These are phyloP conservation scores for Coniochaeta ligniaria DNA, from an alignment of 2,329 filamentous ascomycete species.

Conservation along the genomic window DNA sequence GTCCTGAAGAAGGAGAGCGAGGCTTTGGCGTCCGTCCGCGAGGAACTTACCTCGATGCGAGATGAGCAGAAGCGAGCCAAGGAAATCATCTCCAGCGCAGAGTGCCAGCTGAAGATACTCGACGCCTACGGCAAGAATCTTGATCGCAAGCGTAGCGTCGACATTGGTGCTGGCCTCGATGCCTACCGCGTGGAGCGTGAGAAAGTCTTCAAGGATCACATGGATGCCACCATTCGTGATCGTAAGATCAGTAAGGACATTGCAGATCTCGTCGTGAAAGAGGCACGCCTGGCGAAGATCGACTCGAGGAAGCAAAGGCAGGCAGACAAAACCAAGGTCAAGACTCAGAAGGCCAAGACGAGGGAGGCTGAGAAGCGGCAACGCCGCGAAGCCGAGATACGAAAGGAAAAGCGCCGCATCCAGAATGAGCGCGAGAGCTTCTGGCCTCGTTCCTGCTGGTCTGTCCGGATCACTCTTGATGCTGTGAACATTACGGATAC, in stretches of 20 bases:
- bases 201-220: conserved; percentile 32
- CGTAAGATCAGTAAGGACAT: conserved; percentile 27
- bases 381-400: conserved; percentile 26
- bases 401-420: conserved; percentile 35
- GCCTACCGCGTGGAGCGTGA: conserved; percentile 35
- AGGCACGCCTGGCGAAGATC: conserved; percentile 19
- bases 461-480: conserved; percentile 44
- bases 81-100: conserved; percentile 25
- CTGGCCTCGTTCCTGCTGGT: conserved; percentile 43
- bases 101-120: conserved; percentile 32
- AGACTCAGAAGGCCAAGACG: conserved; percentile 25
- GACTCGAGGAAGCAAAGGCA: conserved; percentile 17
- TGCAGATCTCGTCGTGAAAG: conserved; percentile 21
- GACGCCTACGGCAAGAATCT: conserved; percentile 30
- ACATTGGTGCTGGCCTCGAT: conserved; percentile 29
- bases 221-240: conserved; percentile 20
- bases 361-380: conserved; percentile 22
- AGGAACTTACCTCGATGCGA: conserved; percentile 21
- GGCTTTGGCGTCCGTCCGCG: conserved; percentile 21
- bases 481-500: conserved; percentile 30
- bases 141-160: conserved; percentile 21
- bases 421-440: conserved; percentile 34
- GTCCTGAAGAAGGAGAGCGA: conserved; percentile 9
- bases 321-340: conserved; percentile 20
- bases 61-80: conserved; percentile 20